Conservation (phyloP, 1,139 yeast genomes). For the Chernovozyma aurita region DNA sequence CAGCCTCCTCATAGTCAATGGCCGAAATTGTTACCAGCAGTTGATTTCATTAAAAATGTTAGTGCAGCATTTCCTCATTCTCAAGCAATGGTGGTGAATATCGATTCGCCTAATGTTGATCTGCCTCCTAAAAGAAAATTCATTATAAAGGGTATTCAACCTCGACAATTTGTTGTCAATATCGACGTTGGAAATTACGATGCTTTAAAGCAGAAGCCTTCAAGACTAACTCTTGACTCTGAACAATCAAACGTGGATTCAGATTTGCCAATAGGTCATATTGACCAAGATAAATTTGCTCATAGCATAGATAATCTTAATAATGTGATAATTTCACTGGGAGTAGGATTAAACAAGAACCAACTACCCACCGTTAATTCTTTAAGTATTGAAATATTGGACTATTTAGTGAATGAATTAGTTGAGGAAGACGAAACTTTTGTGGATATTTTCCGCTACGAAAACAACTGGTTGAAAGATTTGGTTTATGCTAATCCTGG, state of each 20-base stretch:
- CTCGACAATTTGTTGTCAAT: conserved; percentile 41
- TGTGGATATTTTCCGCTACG: conserved; percentile 31
- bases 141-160: conserved; percentile 80
- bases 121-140: conserved; percentile 65
- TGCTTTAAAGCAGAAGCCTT: conserved; percentile 29
- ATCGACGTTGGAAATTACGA: conserved; percentile 45
- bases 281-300: conserved; percentile 32
- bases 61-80: conserved; percentile 88
- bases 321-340: not conserved
- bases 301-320: conserved; percentile 8
- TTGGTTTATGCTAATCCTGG: conserved; percentile 40
- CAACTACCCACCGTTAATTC: conserved; percentile 19
- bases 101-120: conserved; percentile 38
- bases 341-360: not conserved
- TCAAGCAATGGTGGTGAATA: conserved; percentile 83
- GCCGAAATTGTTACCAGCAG: conserved; percentile 81
- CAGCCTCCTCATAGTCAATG: conserved; percentile 38
- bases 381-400: conserved; percentile 29
- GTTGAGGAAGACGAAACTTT: conserved; percentile 23
- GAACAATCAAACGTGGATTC: conserved; percentile 2
- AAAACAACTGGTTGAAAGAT: conserved; percentile 40
- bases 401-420: conserved; percentile 25
- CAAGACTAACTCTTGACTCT: conserved; percentile 2
- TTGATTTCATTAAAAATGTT: conserved; percentile 92
- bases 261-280: conserved; percentile 31